phyloP scores from a whole-genome alignment of 179 eudicot genomes.

The Patellifolia procumbens region DNA sequence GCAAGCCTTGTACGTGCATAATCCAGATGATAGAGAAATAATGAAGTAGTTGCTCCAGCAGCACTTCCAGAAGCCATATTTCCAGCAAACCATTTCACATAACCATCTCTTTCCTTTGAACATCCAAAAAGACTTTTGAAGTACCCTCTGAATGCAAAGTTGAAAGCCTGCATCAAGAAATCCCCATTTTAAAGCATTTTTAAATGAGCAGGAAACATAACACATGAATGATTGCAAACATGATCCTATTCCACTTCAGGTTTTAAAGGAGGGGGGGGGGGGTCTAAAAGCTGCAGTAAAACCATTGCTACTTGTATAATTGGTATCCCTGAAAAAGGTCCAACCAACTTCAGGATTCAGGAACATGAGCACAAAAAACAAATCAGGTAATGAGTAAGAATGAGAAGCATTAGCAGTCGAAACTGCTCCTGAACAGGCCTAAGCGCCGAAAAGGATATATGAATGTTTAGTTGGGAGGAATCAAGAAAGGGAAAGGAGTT shows the following conservation, averaged over 20 bases:
- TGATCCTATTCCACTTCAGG: not conserved
- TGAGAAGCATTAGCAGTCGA: not conserved
- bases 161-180: conserved; percentile 71
- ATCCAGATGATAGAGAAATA: conserved; percentile 90
- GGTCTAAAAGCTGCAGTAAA: not conserved
- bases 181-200: conserved; percentile 12
- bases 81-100: conserved; percentile 90
- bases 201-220: not conserved
- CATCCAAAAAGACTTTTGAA: conserved; percentile 69
- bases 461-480: too few relatives aligned
- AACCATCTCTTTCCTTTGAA: conserved; percentile 93
- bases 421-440: too few relatives aligned
- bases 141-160: conserved; percentile 98
- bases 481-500: too few relatives aligned
- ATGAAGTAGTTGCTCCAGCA: conserved; percentile 95
- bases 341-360: not conserved
- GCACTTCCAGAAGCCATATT: conserved; percentile 98
- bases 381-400: not conserved
- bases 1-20: conserved; percentile 91
- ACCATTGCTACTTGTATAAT: not conserved
- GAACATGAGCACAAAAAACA: not conserved
- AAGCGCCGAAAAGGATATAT: too few relatives aligned
- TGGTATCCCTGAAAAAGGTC: not conserved
- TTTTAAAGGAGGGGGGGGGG: not conserved
- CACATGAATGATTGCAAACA: not conserved